Conservation (phyloP, 768 basidiomycete species). For the Filobasidium wieringae region DNA sequence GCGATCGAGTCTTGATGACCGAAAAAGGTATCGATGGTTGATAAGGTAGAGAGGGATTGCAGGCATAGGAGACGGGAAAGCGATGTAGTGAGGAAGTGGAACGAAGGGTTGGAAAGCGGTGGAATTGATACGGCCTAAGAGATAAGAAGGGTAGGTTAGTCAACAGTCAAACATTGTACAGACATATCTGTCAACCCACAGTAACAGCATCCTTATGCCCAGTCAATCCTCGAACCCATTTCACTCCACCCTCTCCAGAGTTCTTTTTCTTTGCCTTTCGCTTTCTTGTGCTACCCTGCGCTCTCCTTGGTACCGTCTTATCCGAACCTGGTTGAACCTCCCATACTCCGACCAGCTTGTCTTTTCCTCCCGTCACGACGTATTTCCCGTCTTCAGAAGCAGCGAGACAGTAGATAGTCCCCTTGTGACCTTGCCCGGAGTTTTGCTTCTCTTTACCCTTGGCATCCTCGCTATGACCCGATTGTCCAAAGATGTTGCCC, state of each 20-base stretch:
- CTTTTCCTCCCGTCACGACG: slow-evolving; percentile 76
- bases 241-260: slow-evolving; percentile 45
- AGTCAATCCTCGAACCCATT: slow-evolving; percentile 69
- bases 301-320: neutral
- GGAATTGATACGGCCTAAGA: slow-evolving; percentile 59
- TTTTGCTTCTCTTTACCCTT: slow-evolving; percentile 42
- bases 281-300: neutral
- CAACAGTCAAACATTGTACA: neutral
- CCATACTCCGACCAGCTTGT: slow-evolving; percentile 75
- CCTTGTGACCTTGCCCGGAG: slow-evolving; percentile 52
- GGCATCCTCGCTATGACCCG: slow-evolving; percentile 38
- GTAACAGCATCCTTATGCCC: slow-evolving; percentile 64
- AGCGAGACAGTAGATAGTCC: slow-evolving; percentile 72
- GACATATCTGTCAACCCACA: slow-evolving; percentile 44
- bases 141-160: slow-evolving; percentile 41
- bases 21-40: slow-evolving; percentile 90
- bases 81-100: slow-evolving; percentile 61
- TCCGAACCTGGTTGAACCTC: slow-evolving; percentile 42
- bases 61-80: slow-evolving; percentile 60
- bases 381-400: slow-evolving; percentile 73
- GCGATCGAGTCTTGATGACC: slow-evolving; percentile 88
- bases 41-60: slow-evolving; percentile 52
- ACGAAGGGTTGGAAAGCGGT: slow-evolving; percentile 55
- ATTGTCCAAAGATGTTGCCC: slow-evolving; percentile 26
- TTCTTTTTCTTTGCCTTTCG: slow-evolving; percentile 3